A percentile compares a stretch with the other conserved stretches of the same genome.
Conservation (phyloP, 257 asterid species). For the Thymus mandschuricus region DNA sequence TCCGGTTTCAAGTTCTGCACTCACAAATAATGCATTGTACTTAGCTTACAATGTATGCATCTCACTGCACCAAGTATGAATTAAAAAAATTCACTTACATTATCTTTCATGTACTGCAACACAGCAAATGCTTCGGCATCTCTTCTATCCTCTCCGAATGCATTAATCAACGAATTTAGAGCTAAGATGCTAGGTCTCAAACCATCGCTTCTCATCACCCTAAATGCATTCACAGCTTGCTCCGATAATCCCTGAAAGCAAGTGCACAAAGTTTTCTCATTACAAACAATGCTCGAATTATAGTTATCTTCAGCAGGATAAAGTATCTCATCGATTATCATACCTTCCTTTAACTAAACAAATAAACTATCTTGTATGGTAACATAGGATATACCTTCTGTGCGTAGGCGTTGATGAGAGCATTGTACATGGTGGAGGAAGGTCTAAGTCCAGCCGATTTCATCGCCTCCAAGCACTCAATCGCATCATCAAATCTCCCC, state of each 20-base stretch:
- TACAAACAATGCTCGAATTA: slow-evolving; percentile 1
- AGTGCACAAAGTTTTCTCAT: slow-evolving; percentile 17
- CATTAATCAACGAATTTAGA: slow-evolving; percentile 84
- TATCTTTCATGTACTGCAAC: slow-evolving; percentile 90
- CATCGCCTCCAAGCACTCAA: slow-evolving; percentile 94
- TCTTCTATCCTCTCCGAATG: slow-evolving; percentile 94
- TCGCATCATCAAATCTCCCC: slow-evolving; percentile 83
- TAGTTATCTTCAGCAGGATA: background rate
- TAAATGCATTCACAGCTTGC: slow-evolving; percentile 87
- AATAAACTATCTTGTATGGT: background rate
- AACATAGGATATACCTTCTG: slow-evolving; percentile 59
- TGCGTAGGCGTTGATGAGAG: slow-evolving; percentile 95
- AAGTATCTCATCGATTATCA: background rate
- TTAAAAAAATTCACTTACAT: slow-evolving; percentile 50
- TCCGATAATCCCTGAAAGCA: slow-evolving; percentile 81
- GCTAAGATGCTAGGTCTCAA: slow-evolving; percentile 85
- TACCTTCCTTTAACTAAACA: background rate
- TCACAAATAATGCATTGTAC: slow-evolving; percentile 24
- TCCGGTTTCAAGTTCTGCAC: slow-evolving; percentile 87
- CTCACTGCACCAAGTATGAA: background rate
- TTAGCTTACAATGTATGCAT: slow-evolving; percentile 19
- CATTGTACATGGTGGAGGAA: slow-evolving; percentile 91
- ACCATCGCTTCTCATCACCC: slow-evolving; percentile 92
- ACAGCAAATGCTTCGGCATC: slow-evolving; percentile 92
- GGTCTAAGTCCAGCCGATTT: slow-evolving; percentile 87